Percentiles rank a stretch among this genome's conserved stretches.
phyloP scores from a whole-genome alignment of 2,329 filamentous ascomycete species.

The Claviceps lovelessii region DNA sequence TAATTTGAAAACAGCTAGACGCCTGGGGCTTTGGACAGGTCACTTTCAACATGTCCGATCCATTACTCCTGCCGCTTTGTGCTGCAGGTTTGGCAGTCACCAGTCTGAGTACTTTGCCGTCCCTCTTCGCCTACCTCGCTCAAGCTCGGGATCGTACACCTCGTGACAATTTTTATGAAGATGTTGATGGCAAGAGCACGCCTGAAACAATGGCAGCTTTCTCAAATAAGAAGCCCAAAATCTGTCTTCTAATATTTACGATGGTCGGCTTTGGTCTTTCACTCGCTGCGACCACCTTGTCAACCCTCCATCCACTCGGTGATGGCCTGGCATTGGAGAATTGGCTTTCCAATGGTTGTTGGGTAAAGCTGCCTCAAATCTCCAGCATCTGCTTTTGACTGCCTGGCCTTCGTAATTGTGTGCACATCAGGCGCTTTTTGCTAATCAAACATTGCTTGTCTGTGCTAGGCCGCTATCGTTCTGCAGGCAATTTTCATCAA shows the following conservation, averaged over 20 bases:
- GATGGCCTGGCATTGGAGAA: conserved; percentile 34
- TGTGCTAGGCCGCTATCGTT: conserved; percentile 31
- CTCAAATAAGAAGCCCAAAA: conserved; percentile 44
- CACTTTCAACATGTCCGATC: conserved; percentile 2
- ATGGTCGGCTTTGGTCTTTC: conserved; percentile 39
- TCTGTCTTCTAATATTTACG: conserved; percentile 38
- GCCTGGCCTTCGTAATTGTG: not conserved
- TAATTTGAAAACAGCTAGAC: not conserved
- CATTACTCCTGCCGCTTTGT: conserved; percentile 14
- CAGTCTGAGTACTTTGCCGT: conserved; percentile 23
- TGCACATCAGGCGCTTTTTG: not conserved
- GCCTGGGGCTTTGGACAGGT: not conserved
- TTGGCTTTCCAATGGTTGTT: conserved; percentile 46
- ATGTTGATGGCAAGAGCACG: conserved; percentile 55
- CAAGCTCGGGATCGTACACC: conserved; percentile 22
- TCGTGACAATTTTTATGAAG: conserved; percentile 43
- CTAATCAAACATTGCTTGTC: not conserved
- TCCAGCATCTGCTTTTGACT: not conserved
- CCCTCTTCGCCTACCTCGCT: conserved; percentile 18
- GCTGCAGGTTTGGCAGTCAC: conserved; percentile 21
- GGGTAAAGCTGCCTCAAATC: conserved; percentile 38
- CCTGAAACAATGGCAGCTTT: conserved; percentile 48
- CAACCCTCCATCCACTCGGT: conserved; percentile 23
- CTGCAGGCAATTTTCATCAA: conserved; percentile 37
- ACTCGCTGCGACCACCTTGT: conserved; percentile 40